A percentile compares a stretch with the other conserved stretches of the same genome.
phyloP scores from a whole-genome alignment of 768 basidiomycete species.

The Mycena pura region DNA sequence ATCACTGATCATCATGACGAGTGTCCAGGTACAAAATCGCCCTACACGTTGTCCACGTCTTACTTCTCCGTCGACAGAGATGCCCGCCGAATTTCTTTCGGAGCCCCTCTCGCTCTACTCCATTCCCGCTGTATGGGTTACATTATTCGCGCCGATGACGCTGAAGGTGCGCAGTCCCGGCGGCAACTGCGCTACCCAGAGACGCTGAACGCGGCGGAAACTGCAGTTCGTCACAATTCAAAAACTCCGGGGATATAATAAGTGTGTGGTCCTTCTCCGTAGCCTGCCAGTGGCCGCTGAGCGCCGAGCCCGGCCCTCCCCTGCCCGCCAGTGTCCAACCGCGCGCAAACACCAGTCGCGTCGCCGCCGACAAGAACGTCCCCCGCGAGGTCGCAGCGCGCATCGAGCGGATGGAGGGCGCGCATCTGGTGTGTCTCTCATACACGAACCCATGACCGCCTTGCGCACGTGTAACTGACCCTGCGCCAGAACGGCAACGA shows the following conservation, averaged over 20 bases:
- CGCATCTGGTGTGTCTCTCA: slow-evolving; percentile 43
- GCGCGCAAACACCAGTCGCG: slow-evolving; percentile 34
- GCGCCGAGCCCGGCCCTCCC: too few species aligned
- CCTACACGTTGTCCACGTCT: too few species aligned
- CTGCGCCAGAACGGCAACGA: slow-evolving; percentile 37
- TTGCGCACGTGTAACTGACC: neutral
- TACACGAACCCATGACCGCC: neutral
- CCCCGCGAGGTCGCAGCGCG: slow-evolving; percentile 31
- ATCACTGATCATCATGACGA: too few species aligned
- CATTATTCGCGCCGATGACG: slow-evolving; percentile 31
- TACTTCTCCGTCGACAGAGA: too few species aligned
- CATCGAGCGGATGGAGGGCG: slow-evolving; percentile 44
- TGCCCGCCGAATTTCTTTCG: slow-evolving; percentile 17
- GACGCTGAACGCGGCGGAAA: neutral
- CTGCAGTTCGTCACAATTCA: slow-evolving; percentile 25
- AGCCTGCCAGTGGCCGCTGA: too few species aligned
- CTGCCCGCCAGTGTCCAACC: slow-evolving; percentile 44
- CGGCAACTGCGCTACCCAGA: too few species aligned
- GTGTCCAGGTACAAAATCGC: too few species aligned
- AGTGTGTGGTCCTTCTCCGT: slow-evolving; percentile 31
- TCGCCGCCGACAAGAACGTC: slow-evolving; percentile 33
- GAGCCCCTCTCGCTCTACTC: slow-evolving; percentile 37
- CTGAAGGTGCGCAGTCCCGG: slow-evolving; percentile 26
- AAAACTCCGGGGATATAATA: slow-evolving; percentile 41
- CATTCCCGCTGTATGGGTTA: slow-evolving; percentile 36